Evolutionary conservation across 78 protist species (phyloP).

Genomic region (Dictyostelium discoideum): dicty_2.7 NC_007090.3:4284001-4284500

Average conservation of each 20-base stretch:
- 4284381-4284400: neutral
- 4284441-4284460: constrained; percentile 28
- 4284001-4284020: constrained; percentile 23
- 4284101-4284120: constrained; percentile 18
- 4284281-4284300: no score
- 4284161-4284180: constrained; percentile 51
- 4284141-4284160: constrained; percentile 38
- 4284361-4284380: neutral
- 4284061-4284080: neutral
- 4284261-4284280: no score
- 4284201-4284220: neutral
- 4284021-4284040: neutral
- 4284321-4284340: neutral
- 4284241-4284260: no score
- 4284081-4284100: constrained; percentile 8
- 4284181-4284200: constrained; percentile 50
- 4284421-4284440: constrained; percentile 41
- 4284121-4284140: constrained; percentile 12
- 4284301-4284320: constrained; percentile 2
- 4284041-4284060: neutral
- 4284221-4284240: no score
- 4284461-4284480: neutral
- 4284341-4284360: constrained; percentile 35
- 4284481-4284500: neutral
- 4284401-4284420: constrained; percentile 15